A percentile compares a stretch with the other conserved stretches of the same genome.
Evolutionary conservation across 176 grass and related monocot species (phyloP).

Genomic region (Aegilops longissima): DNA sequence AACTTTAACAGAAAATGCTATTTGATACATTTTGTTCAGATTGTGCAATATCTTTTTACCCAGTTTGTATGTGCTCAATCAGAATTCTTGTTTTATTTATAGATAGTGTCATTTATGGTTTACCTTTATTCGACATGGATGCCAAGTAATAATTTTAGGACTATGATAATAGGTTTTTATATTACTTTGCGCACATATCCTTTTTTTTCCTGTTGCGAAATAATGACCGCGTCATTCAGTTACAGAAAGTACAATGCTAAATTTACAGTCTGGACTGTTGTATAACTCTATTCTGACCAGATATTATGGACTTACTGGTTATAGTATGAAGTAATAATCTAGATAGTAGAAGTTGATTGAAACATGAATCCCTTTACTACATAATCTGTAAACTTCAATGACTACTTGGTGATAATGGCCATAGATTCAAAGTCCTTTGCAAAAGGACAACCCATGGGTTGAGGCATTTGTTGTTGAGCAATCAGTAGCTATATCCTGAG

Average conservation of each 20-base stretch:
- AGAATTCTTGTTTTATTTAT: background rate
- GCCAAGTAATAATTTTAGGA: background rate
- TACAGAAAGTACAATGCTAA: background rate
- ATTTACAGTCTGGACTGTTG: background rate
- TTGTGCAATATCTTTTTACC: slow-evolving; percentile 3
- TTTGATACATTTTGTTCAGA: background rate
- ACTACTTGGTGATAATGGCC: background rate
- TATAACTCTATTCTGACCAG: background rate
- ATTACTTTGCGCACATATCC: background rate
- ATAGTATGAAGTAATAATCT: background rate
- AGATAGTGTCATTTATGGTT: background rate
- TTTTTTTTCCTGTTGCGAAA: background rate
- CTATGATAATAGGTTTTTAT: background rate
- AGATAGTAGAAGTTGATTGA: background rate
- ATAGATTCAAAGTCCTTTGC: background rate
- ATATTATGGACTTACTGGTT: background rate
- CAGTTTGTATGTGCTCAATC: background rate
- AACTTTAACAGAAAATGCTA: background rate
- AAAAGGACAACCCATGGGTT: background rate
- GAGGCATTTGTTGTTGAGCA: background rate
- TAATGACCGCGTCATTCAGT: background rate
- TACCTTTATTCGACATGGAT: background rate
- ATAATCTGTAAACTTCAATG: background rate
- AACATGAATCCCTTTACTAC: background rate
- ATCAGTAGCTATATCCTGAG: background rate